Conservation (phyloP, 176 grass and related monocot genomes). For the Ensete glaucum region DNA sequence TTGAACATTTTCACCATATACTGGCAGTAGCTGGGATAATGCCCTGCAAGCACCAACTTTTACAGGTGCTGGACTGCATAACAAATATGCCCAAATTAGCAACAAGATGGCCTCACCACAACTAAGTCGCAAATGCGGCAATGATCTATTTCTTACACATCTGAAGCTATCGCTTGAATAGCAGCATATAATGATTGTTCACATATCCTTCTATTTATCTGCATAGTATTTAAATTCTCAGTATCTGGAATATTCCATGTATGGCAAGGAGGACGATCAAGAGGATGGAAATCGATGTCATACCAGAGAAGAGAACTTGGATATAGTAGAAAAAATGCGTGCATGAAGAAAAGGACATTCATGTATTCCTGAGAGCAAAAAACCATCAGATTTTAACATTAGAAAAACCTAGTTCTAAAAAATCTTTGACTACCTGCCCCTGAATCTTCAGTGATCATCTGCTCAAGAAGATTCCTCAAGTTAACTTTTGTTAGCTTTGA, state of each 20-base stretch:
- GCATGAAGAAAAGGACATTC: conserved; percentile 87
- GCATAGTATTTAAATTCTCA: conserved; percentile 17
- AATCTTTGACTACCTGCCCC: conserved; percentile 37
- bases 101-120: conserved; percentile 17
- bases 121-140: conserved; percentile 14
- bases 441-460: conserved; percentile 65
- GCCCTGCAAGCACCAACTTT: conserved; percentile 95
- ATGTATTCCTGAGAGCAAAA: conserved; percentile 48
- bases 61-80: conserved; percentile 68
- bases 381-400: conserved; percentile 3
- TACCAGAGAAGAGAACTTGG: conserved; percentile 80
- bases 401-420: conserved; percentile 1
- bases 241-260: not conserved
- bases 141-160: conserved; percentile 60
- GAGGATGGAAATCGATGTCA: conserved; percentile 12
- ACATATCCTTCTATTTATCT: conserved; percentile 63
- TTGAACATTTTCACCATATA: conserved; percentile 43
- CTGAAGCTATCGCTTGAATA: conserved; percentile 55
- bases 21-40: conserved; percentile 54
- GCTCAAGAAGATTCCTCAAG: conserved; percentile 65
- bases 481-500: conserved; percentile 49
- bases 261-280: conserved; percentile 5
- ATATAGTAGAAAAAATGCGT: conserved; percentile 55
- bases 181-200: conserved; percentile 66
- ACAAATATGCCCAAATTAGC: conserved; percentile 24